Base-by-base conservation (phyloP, 108 stramenopile genomes). In the Aureococcus anophagefferens region DNA sequence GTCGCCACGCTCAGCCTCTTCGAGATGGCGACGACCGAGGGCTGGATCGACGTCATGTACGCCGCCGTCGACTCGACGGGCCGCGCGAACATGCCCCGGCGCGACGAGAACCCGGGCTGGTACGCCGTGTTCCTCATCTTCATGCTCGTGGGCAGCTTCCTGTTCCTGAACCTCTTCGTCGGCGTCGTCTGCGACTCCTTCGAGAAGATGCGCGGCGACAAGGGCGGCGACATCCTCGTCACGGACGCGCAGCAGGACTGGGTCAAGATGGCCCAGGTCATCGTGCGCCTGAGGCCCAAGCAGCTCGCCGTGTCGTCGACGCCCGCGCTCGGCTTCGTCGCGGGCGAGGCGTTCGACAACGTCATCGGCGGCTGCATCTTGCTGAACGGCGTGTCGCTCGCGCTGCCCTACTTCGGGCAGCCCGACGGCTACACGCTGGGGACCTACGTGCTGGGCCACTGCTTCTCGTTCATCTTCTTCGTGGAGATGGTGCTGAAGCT, bases 101-200 rank as follows among this genome's bases (percentile, higher is more conserved):
- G 70, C 36, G 84, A 83, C 68, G 62, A 35, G 64, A 69, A 81
- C 46, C 31, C 63, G 33, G 17, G 64, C 33, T 77, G 76, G 72
- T 74, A 80, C 29, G 36, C 74, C 35, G 86, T 75, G 69, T 90
- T 88, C 71, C 68, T 86, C 68, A 4, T 75, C 15, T 87, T 86
- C 67, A 78, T 87, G 28, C 63, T 89, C 16, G 67, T 90, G 21
- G 85, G 86, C 29, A 67, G 84, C 30, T 88, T 86, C 75, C 81
- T 88, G 63, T 73, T 88, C 40, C 72, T 88, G 63, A 87, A 90
- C 77, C 81, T 88, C n/a, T 89, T 90, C 77, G 85, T 89, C 17
- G 89, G 87, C 16, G 85, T 87, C 17, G 80, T 87, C 68, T 79
- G 87, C 68, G 82, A 88, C 72, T 81, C 82, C 70, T 90, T 89